A percentile compares a stretch with the other conserved stretches of the same genome.
Conservation (phyloP, 108 stramenopile genomes). For the Fragilaria radians region DNA sequence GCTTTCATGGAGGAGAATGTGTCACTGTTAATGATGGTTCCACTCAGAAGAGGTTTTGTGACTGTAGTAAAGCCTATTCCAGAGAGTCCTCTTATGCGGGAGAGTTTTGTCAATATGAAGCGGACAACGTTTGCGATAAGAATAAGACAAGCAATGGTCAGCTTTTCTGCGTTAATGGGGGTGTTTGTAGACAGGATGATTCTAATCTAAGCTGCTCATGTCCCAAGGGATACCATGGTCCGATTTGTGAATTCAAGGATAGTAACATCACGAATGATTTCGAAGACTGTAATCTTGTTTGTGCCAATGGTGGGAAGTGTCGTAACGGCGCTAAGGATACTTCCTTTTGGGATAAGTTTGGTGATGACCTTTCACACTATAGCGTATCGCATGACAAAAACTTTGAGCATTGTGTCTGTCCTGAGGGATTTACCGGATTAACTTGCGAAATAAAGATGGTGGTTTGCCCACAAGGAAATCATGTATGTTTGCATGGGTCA, state of each 20-base stretch:
- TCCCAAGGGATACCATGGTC: conserved; percentile 18
- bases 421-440: conserved; percentile 31
- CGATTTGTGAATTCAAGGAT: conserved; percentile 25
- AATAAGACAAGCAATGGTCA: neutral
- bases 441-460: conserved; percentile 42
- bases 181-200: conserved; percentile 21
- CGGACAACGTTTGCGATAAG: neutral
- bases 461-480: conserved; percentile 37
- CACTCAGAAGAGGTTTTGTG: conserved; percentile 15
- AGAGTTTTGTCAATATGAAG: conserved; percentile 2
- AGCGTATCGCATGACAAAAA: conserved; percentile 7
- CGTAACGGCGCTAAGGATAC: neutral
- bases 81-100: neutral
- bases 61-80: conserved; percentile 26
- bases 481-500: conserved; percentile 49
- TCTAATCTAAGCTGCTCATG: conserved; percentile 32
- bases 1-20: conserved; percentile 48
- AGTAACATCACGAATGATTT: neutral
- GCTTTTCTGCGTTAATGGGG: conserved; percentile 31
- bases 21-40: neutral
- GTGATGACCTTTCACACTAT: neutral
- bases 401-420: conserved; percentile 55
- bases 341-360: neutral
- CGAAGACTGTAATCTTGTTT: neutral
- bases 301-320: neutral